Evolutionary conservation across 1,284 basidiomycete genomes (phyloP), one percentile per base, ranked within the genome.

Genomic region (Sanghuangporus weigelae): DNA sequence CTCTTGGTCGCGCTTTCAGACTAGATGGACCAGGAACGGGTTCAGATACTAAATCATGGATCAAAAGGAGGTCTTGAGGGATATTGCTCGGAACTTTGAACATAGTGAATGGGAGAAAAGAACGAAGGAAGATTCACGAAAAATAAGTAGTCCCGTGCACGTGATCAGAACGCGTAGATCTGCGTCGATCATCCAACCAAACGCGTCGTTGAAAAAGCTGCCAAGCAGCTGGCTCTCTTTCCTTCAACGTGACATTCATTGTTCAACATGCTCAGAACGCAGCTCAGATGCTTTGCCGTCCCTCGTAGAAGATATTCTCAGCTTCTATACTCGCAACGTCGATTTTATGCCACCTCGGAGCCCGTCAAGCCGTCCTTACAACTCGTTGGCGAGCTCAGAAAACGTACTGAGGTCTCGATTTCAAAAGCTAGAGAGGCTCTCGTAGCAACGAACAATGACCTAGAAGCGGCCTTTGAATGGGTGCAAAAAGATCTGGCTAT

Each of bases 391-490:
- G 87, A 94, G 74, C 84, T 98, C 40, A 87, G 96, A 63, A 92
- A 90, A 76, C 81, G 81, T 65, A 90, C 86, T 3, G 85, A 89
- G 68, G 93, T 92, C 59, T 92, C 92, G 12, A 87, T 97, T 71
- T 81, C 86, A 54, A 94, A 95, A 77, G 96, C 95, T 55, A 86
- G 90, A 57, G 92, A 96, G 74, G 95, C 96, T 2, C 87, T 98
- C 62, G 74, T 79, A 57, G 85, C 87, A 31, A 83, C 86, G 40
- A 84, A 88, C 71, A 90, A 93, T 78, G 85, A 95, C 75, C 73
- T 97, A 63, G 73, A 83, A 6, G 82, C 76, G 7, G 95, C 96
- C 1, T 75, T 96, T 54, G 77, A 80, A 68, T 98, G 94, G 92
- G 84, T 98, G 48, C 79, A 90, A 69, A 80, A 85, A 57, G 91